Evolutionary conservation across 2,329 filamentous ascomycete species (phyloP), one percentile per base, ranked within the genome.

Genomic region (Curvularia lunata): DNA sequence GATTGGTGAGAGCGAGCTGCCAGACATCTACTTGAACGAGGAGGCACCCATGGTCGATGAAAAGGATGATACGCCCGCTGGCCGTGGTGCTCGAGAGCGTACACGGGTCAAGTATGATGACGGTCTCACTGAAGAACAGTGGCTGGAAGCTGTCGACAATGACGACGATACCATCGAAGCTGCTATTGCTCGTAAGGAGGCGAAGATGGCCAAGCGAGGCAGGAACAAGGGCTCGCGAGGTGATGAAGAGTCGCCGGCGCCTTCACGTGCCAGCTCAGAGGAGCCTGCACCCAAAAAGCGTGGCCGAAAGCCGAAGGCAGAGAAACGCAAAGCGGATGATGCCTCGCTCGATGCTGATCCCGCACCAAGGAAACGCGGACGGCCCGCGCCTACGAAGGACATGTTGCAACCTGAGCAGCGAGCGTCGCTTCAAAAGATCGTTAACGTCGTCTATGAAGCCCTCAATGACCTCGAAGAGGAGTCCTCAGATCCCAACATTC

Each of bases 71-170:
- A 83, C 88, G 30, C 70, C 66, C 30, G 81, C 88, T 25, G 95
- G 95, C 59, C 93, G 95, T 77, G 95, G 95, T 69, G 94, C 94
- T 63, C 91, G 95, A 81, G 95, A 99, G 79, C 89, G 96, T 60
- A 97, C 92, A 66, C 89, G 92, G 72, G 93, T 97, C 70, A 91
- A 90, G 77, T 99, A 99, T 69, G 95, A 99, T 70, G 95, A 99
- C 72, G 95, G 96, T 51, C 86, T 99, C 28, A 98, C 95, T 0
- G 96, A 99, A 79, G 95, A 99, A 80, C 96, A 99, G 78, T 99
- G 95, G 95, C 85, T 98, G 50, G 94, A 97, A 82, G 95, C 95
- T 52, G 52, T 99, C 30, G 95, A 99, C 74, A 94, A 96, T 59
- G 93, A 97, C 49, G 95, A 99, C 1, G 95, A 99, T 74, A 89